Conservation (phyloP, 768 basidiomycete genomes). For the Glaciozyma martinii region DNA sequence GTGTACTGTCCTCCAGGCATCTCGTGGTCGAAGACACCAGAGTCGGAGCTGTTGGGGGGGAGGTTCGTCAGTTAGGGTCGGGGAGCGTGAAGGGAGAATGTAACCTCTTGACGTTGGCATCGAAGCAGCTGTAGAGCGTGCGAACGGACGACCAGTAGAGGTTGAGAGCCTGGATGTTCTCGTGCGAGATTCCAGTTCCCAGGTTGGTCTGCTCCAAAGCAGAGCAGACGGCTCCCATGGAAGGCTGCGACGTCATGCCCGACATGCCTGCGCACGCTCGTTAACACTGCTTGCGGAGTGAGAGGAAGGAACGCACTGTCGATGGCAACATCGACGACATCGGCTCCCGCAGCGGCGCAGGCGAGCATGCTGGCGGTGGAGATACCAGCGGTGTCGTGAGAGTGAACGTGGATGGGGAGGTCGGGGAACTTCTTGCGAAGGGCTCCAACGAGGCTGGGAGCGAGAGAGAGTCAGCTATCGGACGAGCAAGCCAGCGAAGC, state of each 20-base stretch:
- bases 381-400: conserved; percentile 98
- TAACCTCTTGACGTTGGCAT: conserved; percentile 92
- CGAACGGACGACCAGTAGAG: conserved; percentile 97
- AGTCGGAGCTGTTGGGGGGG: conserved; percentile 47
- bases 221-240: conserved; percentile 94
- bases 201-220: conserved; percentile 88
- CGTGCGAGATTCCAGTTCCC: conserved; percentile 92
- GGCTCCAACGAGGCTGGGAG: conserved; percentile 70
- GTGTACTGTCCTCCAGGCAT: conserved; percentile 74
- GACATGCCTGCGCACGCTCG: conserved; percentile 66
- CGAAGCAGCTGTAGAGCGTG: conserved; percentile 89
- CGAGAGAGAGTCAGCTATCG: not conserved
- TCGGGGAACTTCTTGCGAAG: conserved; percentile 95
- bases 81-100: conserved; percentile 48
- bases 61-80: not conserved
- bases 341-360: conserved; percentile 90
- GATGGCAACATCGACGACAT: conserved; percentile 95
- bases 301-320: conserved; percentile 60
- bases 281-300: conserved; percentile 12
- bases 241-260: conserved; percentile 93
- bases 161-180: conserved; percentile 95
- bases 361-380: conserved; percentile 97
- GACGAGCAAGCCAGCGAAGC: not conserved
- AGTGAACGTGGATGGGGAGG: conserved; percentile 97
- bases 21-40: conserved; percentile 92